Evolutionary conservation across 805 yeast species (phyloP), one percentile per base, ranked within the genome.

Genomic region (Candida easanensis): DNA sequence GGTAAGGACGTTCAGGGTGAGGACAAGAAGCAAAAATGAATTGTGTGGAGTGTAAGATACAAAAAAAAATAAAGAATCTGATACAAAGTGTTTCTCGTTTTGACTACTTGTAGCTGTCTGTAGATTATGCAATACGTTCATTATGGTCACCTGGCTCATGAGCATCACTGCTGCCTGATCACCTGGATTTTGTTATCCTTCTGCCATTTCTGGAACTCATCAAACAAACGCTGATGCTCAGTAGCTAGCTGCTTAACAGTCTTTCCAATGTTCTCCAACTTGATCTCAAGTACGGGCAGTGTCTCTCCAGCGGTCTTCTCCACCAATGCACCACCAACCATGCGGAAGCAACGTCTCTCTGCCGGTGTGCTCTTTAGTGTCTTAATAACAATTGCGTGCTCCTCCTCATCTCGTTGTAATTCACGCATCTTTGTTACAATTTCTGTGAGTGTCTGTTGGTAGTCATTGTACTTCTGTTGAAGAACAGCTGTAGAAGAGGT

Each of bases 241-340:
- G 51, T 50, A 4, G 61, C 52, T 21, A 73, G 48, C 31, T 55
- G 64, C 16, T 54, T 58, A 5, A 65, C 55, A 0, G 73, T 64
- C n/a, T 56, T 55, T 10, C 56, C 46, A 48, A 75, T 64, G 40
- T 83, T 84, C 9, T 63, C 62, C 18, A 70, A 56, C 52, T 85
- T 88, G 20, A 76, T 69, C 39, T 74, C 70, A 41, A 88, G 65
- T 10, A 82, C 71, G 11, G 82, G 82, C 4, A 74, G 64, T 4
- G 90, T 93, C 32, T 86, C 88, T n/a, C 74, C 81, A 4, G 88
- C 93, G 4, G 81, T 74, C 51, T 86, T 82, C 58, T 89, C 95
- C 15, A 90, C 85, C 25, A 91, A 71, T 4, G 90, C 96, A 9
- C 96, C 95, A 20, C 97, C 97, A 25, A 91, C 77, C 97, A 93